These are phyloP conservation scores for Ustilago crameri DNA, from an alignment of 1,284 basidiomycete genomes.

Conservation along the genomic window DNA sequence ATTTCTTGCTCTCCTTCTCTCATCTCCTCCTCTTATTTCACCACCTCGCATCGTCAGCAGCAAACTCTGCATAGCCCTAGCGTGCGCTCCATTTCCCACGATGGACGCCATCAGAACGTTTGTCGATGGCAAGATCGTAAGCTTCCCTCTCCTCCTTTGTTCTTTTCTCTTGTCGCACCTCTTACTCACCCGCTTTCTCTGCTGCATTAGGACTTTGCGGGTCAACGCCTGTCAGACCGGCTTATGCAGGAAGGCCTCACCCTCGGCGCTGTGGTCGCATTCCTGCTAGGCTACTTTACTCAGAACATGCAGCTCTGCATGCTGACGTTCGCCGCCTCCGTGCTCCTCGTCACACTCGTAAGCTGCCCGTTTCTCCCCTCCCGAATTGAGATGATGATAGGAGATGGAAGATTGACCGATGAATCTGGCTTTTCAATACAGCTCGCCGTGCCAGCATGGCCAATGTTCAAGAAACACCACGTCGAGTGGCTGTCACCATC, in stretches of 20 bases:
- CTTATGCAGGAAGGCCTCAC: constrained; percentile 43
- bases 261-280: constrained; percentile 14
- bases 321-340: constrained; percentile 15
- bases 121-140: constrained; percentile 45
- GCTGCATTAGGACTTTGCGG: constrained; percentile 37
- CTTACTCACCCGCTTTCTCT: neutral
- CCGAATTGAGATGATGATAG: neutral
- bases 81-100: too few relatives aligned
- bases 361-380: constrained; percentile 3
- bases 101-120: constrained; percentile 38
- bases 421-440: too few relatives aligned
- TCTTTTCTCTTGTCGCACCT: neutral
- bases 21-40: too few relatives aligned
- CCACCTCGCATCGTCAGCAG: too few relatives aligned
- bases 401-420: too few relatives aligned
- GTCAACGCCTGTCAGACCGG: constrained; percentile 35
- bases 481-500: constrained; percentile 42
- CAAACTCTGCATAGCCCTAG: too few relatives aligned
- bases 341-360: constrained; percentile 27
- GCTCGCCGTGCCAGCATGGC: constrained; percentile 43
- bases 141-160: constrained; percentile 1
- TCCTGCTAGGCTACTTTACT: constrained; percentile 29
- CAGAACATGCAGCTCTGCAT: constrained; percentile 43
- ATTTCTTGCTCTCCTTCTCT: too few relatives aligned
- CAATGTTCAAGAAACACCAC: constrained; percentile 39